Evolutionary conservation across 805 yeast species (phyloP).

Genomic region (Candida pseudofarinosa): DNA sequence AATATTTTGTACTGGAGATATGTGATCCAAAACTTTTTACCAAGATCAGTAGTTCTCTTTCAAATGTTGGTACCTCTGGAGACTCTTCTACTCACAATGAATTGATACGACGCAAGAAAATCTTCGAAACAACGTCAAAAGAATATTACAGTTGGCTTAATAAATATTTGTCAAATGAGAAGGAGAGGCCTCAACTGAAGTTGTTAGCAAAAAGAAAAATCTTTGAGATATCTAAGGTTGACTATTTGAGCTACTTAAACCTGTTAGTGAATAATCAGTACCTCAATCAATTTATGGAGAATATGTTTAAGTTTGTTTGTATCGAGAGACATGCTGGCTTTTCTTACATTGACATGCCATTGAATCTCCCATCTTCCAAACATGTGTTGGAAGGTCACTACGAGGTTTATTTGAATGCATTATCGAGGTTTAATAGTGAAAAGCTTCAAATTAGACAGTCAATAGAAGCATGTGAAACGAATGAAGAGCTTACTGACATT

Average conservation of each 20-base stretch:
- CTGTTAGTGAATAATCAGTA: conserved; percentile 37
- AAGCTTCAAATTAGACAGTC: conserved; percentile 37
- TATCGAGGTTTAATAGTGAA: conserved; percentile 38
- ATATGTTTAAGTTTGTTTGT: conserved; percentile 28
- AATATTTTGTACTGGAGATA: conserved; percentile 23
- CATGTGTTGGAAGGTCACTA: conserved; percentile 16
- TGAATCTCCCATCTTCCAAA: conserved; percentile 11
- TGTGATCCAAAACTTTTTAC: conserved; percentile 24
- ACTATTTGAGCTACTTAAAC: conserved; percentile 41
- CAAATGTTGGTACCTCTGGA: conserved; percentile 3
- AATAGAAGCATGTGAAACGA: conserved; percentile 36
- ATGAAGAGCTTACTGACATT: conserved; percentile 35
- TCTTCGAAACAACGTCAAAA: conserved; percentile 37
- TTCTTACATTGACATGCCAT: conserved; percentile 13
- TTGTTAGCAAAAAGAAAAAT: conserved; percentile 29
- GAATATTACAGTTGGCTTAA: conserved; percentile 43
- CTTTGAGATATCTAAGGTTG: conserved; percentile 43
- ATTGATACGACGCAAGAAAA: conserved; percentile 22
- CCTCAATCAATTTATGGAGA: conserved; percentile 33
- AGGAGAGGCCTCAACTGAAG: conserved; percentile 40
- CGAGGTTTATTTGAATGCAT: conserved; percentile 27
- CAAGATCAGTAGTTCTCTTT: conserved; percentile 19
- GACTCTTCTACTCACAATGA: conserved; percentile 19
- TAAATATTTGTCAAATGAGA: conserved; percentile 40
- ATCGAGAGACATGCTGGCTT: not conserved